Percentiles rank a stretch among this genome's conserved stretches.
These are phyloP conservation scores for Monosporascus sp. DNA, from an alignment of 2,329 filamentous ascomycete species.

Conservation along the genomic window DNA sequence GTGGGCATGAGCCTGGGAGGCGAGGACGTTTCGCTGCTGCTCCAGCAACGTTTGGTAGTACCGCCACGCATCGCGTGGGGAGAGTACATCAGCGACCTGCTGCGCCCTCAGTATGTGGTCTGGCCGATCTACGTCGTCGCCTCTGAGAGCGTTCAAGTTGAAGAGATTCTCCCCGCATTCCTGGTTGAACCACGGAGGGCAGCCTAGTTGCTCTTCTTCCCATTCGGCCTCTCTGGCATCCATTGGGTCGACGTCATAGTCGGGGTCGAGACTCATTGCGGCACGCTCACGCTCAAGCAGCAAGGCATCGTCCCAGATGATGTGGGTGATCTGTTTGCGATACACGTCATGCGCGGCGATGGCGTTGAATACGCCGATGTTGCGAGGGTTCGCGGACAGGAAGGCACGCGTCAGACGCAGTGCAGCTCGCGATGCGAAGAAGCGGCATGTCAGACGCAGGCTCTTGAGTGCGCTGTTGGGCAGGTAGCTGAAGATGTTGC, in stretches of 20 bases:
- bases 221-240: not conserved
- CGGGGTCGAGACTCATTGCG: not conserved
- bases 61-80: constrained; percentile 10
- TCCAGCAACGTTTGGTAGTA: constrained; percentile 28
- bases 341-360: constrained; percentile 31
- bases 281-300: not conserved
- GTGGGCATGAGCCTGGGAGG: constrained; percentile 19
- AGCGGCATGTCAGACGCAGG: constrained; percentile 19
- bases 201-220: not conserved
- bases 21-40: constrained; percentile 27
- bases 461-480: constrained; percentile 21
- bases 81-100: not conserved
- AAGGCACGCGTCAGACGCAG: constrained; percentile 32
- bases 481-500: constrained; percentile 7
- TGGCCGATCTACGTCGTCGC: not conserved
- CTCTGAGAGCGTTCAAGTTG: not conserved
- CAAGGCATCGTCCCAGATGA: constrained; percentile 34
- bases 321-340: constrained; percentile 27
- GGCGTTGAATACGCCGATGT: constrained; percentile 31
- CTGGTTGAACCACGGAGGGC: not conserved
- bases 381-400: constrained; percentile 33
- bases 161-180: not conserved
- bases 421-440: constrained; percentile 5
- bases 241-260: not conserved
- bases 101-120: not conserved